Evolutionary conservation across 305 asterid genomes (phyloP).

Genomic region (Caryopteris hybrid): DNA sequence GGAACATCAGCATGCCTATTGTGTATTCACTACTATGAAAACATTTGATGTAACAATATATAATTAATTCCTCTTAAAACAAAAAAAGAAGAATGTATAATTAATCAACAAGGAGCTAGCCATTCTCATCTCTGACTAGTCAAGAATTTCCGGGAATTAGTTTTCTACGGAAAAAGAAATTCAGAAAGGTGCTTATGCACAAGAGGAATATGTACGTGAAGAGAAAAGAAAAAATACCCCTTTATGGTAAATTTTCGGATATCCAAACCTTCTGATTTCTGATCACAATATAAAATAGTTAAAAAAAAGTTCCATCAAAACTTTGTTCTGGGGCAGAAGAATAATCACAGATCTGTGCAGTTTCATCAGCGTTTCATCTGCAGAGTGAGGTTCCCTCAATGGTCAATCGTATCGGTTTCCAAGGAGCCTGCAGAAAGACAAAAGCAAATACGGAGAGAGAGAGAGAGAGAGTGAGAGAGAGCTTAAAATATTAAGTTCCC

Average conservation of each 20-base stretch:
- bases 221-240: not conserved
- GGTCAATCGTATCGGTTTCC: slow-evolving; percentile 22
- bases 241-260: not conserved
- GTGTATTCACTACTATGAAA: too few species aligned
- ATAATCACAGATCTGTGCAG: slow-evolving; percentile 28
- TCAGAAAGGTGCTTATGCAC: not conserved
- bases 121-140: not conserved
- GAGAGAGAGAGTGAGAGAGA: not conserved
- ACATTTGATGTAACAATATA: too few species aligned
- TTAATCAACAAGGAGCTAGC: too few species aligned
- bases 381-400: slow-evolving; percentile 26
- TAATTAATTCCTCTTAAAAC: too few species aligned
- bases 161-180: not conserved
- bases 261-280: not conserved
- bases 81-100: too few species aligned
- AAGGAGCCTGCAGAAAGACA: not conserved
- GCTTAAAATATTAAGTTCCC: not conserved
- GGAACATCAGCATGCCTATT: too few species aligned
- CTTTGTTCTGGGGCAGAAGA: not conserved
- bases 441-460: not conserved
- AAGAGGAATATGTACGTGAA: not conserved
- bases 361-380: not conserved
- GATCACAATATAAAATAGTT: not conserved
- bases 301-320: too few species aligned
- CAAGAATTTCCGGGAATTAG: not conserved